These are phyloP conservation scores for Zasmidium citrigriseum DNA, from an alignment of 2,329 filamentous ascomycete genomes.

Conservation along the genomic window DNA sequence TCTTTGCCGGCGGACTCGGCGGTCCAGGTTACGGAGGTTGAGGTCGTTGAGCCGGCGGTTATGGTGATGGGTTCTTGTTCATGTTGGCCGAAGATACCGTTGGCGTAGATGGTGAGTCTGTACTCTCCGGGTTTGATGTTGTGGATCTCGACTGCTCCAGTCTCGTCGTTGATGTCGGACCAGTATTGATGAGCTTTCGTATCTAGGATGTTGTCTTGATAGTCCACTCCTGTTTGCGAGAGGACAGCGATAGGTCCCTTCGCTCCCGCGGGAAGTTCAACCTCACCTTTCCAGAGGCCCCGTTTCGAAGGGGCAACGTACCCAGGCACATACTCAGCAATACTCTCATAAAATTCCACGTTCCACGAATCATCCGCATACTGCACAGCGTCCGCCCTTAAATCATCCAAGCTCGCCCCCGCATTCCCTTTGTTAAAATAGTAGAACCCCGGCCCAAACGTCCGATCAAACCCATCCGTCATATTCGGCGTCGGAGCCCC, in stretches of 20 bases:
- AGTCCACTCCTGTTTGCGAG: conserved; percentile 53
- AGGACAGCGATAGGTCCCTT: conserved; percentile 58
- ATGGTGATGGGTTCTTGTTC: conserved; percentile 54
- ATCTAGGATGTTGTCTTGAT: conserved; percentile 61
- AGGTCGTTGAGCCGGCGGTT: conserved; percentile 42
- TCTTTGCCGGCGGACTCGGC: conserved; percentile 60
- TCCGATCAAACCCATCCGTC: conserved; percentile 64
- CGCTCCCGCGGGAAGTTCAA: conserved; percentile 56
- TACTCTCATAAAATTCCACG: conserved; percentile 63
- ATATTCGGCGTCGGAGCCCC: conserved; percentile 65
- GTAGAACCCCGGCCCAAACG: conserved; percentile 65
- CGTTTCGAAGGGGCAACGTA: conserved; percentile 57
- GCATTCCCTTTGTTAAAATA: conserved; percentile 61
- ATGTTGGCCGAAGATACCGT: conserved; percentile 63
- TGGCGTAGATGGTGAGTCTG: conserved; percentile 63
- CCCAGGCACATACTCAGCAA: conserved; percentile 60
- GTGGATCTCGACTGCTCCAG: conserved; percentile 54
- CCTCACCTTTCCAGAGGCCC: conserved; percentile 52
- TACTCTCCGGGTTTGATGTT: conserved; percentile 61
- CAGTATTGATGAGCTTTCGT: conserved; percentile 64
- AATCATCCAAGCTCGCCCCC: conserved; percentile 47
- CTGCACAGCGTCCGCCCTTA: conserved; percentile 57
- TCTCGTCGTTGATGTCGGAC: conserved; percentile 50
- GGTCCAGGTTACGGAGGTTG: conserved; percentile 49
- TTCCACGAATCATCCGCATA: conserved; percentile 58